Conservation (phyloP, 495 filamentous ascomycete species). For the Jackrogersella multiformis region DNA sequence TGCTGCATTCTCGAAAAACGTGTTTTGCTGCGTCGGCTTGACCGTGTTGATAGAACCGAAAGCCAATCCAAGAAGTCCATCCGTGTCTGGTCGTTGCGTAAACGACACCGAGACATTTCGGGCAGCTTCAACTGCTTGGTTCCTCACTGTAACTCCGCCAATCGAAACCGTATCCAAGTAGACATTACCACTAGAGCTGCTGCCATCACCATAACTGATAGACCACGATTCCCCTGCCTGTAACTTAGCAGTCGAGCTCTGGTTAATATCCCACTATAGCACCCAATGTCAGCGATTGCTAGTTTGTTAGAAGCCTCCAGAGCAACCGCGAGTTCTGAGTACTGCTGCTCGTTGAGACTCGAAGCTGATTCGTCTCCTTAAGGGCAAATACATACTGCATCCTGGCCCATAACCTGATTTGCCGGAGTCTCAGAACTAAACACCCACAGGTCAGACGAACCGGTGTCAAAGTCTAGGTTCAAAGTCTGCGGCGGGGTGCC, state of each 20-base stretch:
- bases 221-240: constrained; percentile 67
- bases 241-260: constrained; percentile 59
- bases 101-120: constrained; percentile 70
- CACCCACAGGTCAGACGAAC: constrained; percentile 78
- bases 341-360: background rate
- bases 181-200: constrained; percentile 73
- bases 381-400: constrained; percentile 11
- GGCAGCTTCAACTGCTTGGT: constrained; percentile 80
- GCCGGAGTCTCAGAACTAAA: constrained; percentile 57
- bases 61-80: constrained; percentile 80
- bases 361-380: background rate
- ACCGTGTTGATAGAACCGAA: constrained; percentile 80
- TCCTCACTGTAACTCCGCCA: constrained; percentile 69
- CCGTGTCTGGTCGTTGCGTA: constrained; percentile 65
- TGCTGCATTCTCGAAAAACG: constrained; percentile 80
- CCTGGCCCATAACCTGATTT: constrained; percentile 61
- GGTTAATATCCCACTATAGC: constrained; percentile 63
- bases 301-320: background rate
- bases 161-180: constrained; percentile 81
- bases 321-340: background rate
- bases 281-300: constrained; percentile 42
- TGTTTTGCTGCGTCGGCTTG: constrained; percentile 67
- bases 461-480: constrained; percentile 79
- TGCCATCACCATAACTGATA: constrained; percentile 80
- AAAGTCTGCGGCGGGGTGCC: constrained; percentile 77